A percentile compares a stretch with the other conserved stretches of the same genome.
Evolutionary conservation across 2,329 filamentous ascomycete genomes (phyloP).

Genomic region (Zymoseptoria tritici): DNA sequence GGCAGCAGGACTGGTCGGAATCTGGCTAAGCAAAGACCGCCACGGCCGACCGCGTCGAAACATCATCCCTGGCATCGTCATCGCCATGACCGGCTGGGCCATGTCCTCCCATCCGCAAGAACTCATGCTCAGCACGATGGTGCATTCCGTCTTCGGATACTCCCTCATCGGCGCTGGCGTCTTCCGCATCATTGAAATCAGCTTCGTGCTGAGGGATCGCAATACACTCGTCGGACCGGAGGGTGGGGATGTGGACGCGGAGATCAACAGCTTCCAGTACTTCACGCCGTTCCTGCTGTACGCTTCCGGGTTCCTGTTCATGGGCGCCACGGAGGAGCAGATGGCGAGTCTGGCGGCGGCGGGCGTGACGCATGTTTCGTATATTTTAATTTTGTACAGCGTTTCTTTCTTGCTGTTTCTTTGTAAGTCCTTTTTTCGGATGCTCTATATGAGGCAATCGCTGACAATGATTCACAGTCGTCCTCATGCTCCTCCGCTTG

Average conservation of each 20-base stretch:
- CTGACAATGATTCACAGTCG: constrained; percentile 54
- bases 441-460: no score
- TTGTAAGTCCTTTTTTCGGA: no score
- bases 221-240: constrained; percentile 31
- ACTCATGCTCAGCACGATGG: constrained; percentile 74
- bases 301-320: constrained; percentile 90
- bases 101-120: constrained; percentile 90
- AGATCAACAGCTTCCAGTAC: constrained; percentile 46
- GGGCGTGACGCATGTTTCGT: constrained; percentile 79
- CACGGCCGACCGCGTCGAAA: constrained; percentile 85
- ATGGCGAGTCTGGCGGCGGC: constrained; percentile 70
- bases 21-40: constrained; percentile 83
- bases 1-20: constrained; percentile 80
- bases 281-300: constrained; percentile 56
- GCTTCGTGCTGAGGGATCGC: constrained; percentile 74
- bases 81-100: constrained; percentile 86
- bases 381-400: constrained; percentile 85
- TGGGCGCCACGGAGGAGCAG: constrained; percentile 95
- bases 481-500: constrained; percentile 75
- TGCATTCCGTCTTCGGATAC: constrained; percentile 86
- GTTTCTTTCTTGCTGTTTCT: constrained; percentile 86
- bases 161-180: constrained; percentile 86
- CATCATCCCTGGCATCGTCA: constrained; percentile 83
- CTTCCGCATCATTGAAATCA: constrained; percentile 80
- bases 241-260: constrained; percentile 26